These are phyloP conservation scores for Aspergillus brunneoviolaceus DNA, from an alignment of 2,329 filamentous ascomycete genomes.

Conservation along the genomic window DNA sequence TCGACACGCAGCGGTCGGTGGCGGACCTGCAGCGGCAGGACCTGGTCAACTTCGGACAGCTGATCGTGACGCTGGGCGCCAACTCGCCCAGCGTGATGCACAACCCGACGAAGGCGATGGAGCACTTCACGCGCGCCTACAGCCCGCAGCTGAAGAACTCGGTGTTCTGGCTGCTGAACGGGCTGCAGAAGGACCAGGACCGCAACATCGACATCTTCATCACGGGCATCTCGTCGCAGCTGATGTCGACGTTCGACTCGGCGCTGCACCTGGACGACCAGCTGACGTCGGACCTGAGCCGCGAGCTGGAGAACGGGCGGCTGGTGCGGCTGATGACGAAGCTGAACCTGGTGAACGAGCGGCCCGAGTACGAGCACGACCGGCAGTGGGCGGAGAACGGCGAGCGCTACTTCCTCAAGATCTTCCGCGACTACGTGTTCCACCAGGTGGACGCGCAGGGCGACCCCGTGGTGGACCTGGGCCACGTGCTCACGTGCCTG, in stretches of 20 bases:
- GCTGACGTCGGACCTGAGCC: slow-evolving; percentile 67
- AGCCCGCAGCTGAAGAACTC: slow-evolving; percentile 76
- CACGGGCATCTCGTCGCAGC: slow-evolving; percentile 72
- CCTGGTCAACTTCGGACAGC: slow-evolving; percentile 75
- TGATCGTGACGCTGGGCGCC: slow-evolving; percentile 79
- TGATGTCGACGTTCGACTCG: slow-evolving; percentile 73
- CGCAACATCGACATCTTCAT: slow-evolving; percentile 74
- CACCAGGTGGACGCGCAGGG: slow-evolving; percentile 88
- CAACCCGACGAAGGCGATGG: slow-evolving; percentile 69
- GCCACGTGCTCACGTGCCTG: slow-evolving; percentile 79
- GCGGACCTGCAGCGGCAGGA: slow-evolving; percentile 85
- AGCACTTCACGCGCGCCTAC: slow-evolving; percentile 74
- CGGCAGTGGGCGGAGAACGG: slow-evolving; percentile 86
- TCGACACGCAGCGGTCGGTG: slow-evolving; percentile 67
- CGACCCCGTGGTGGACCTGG: slow-evolving; percentile 79
- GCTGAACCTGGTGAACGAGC: slow-evolving; percentile 83
- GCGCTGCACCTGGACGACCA: slow-evolving; percentile 77
- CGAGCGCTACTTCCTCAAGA: slow-evolving; percentile 85
- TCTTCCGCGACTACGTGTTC: slow-evolving; percentile 96
- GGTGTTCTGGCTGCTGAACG: slow-evolving; percentile 76
- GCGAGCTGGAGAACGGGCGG: slow-evolving; percentile 87
- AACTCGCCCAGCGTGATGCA: slow-evolving; percentile 60
- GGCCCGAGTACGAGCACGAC: slow-evolving; percentile 78
- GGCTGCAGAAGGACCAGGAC: slow-evolving; percentile 63
- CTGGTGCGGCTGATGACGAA: slow-evolving; percentile 79